Base-by-base conservation (phyloP, 2,329 filamentous ascomycete species). In the Chaetomiaceae sp. region DNA sequence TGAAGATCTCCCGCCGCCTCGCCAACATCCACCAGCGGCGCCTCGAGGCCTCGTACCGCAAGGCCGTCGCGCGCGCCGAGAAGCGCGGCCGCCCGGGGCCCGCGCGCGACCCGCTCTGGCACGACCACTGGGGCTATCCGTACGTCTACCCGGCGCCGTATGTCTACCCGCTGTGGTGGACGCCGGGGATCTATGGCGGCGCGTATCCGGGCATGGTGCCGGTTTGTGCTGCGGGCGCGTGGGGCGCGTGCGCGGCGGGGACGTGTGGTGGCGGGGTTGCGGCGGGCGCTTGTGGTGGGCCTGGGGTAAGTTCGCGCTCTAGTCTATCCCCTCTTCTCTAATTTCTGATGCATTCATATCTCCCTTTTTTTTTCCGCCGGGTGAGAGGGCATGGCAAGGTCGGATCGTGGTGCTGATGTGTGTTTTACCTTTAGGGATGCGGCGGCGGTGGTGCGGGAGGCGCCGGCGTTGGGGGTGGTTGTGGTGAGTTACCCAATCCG, bases 31-130 rank as follows among this genome's bases (percentile, higher is more conserved):
- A 68, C 50, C 47, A 62, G 19, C 50, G 43, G 8, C 65, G 66
- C 0, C 60, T 77, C 0, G 76, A 84, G 22, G 64, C 65, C 4
- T 74, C 76, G 26, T 87, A 87, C 60, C 63, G 67, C 20, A 76
- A 74, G 50, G 77, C 77, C 0, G 61, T 62, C 15, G 69, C 65
- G 35, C 68, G 76, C 1, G 75, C 76, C 0, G 63, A 66, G 48
- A 72, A 70, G 49, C 74, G 72, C 48, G 74, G 75, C 3, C 65
- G 74, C 4, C 62, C 63, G 0, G 54, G 77, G 3, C 75, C 75
- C 2, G 63, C 68, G 0, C 61, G 66, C n/a, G 67, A 76, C 4
- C 60, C 73, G 32, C 20, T 42, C 19, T 79, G 75, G 46, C 74
- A 74, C 48, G 59, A 67, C 41, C 70, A 78, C 58, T 79, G 77